Evolutionary conservation across 78 protist genomes (phyloP).

Genomic region (Guillardia theta): DNA sequence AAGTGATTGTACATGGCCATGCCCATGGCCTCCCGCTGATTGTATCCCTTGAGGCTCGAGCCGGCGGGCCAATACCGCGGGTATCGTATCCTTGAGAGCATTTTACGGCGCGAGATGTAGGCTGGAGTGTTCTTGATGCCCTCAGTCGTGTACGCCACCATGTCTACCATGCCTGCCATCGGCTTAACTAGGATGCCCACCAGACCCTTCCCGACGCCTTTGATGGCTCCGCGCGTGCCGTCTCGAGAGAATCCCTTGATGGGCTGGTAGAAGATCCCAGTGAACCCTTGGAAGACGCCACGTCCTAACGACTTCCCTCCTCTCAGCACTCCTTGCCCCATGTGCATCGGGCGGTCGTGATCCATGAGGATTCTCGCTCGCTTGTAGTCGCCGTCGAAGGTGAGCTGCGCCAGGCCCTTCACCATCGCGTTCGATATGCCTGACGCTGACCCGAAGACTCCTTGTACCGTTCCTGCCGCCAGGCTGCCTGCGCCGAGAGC

Average conservation of each 20-base stretch:
- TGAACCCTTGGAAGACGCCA: neutral
- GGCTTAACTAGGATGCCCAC: constrained; percentile 14
- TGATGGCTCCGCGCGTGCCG: neutral
- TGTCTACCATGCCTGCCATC: neutral
- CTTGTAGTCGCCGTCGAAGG: constrained; percentile 40
- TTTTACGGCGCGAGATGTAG: no score
- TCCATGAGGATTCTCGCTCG: neutral
- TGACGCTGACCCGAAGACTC: constrained; percentile 15
- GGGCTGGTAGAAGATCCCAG: neutral
- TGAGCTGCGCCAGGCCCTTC: constrained; percentile 8
- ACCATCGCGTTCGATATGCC: neutral
- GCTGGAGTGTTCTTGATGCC: no score
- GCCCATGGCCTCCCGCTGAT: no score
- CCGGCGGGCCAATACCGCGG: no score
- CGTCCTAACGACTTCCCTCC: neutral
- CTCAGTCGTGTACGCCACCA: neutral
- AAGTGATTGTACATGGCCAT: no score
- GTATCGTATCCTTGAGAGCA: no score
- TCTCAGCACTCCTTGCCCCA: neutral
- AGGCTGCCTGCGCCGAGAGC: neutral
- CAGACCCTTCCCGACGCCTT: constrained; percentile 9
- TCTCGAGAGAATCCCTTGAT: neutral
- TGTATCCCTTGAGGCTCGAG: no score
- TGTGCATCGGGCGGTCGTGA: neutral
- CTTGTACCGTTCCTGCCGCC: constrained; percentile 12